Evolutionary conservation across 768 basidiomycete genomes (phyloP).

Genomic region (Candolleomyces aberdarensis): DNA sequence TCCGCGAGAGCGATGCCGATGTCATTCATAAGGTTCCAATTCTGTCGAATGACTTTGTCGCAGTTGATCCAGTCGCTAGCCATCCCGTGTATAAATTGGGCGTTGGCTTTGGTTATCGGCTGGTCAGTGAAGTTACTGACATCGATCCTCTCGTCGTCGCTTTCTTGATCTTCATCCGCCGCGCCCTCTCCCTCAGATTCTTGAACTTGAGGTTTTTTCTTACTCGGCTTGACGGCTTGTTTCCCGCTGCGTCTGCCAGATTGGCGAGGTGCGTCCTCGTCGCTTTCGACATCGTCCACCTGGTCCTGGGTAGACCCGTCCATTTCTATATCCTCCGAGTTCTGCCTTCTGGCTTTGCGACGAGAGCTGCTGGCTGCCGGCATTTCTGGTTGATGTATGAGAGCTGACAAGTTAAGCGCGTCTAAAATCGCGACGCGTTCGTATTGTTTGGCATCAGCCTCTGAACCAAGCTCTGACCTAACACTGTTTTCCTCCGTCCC

Average conservation of each 20-base stretch:
- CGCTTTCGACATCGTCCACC: conserved; percentile 47
- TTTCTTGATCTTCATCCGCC: conserved; percentile 38
- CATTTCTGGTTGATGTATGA: conserved; percentile 26
- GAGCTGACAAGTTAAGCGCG: conserved; percentile 13
- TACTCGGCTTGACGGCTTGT: conserved; percentile 4
- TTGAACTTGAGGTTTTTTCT: conserved; percentile 24
- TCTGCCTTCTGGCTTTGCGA: conserved; percentile 39
- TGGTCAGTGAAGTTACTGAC: conserved; percentile 62
- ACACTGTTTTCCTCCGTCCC: not conserved
- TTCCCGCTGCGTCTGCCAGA: conserved; percentile 29
- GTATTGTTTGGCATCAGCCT: conserved; percentile 24
- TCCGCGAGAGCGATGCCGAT: conserved; percentile 62
- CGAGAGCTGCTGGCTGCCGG: conserved; percentile 39
- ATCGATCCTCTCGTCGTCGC: conserved; percentile 55
- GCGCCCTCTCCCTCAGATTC: conserved; percentile 19
- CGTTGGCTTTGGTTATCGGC: conserved; percentile 55
- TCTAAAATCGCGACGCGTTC: conserved; percentile 33
- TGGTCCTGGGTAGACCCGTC: conserved; percentile 34
- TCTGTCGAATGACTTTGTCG: conserved; percentile 42
- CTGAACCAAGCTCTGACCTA: conserved; percentile 20
- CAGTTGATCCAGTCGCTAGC: conserved; percentile 61
- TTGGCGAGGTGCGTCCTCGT: conserved; percentile 34
- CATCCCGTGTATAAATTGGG: conserved; percentile 52
- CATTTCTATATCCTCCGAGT: conserved; percentile 62
- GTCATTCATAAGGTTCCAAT: conserved; percentile 37